These are phyloP conservation scores for Chrysopogon serrulatus DNA, from an alignment of 176 grass and related monocot species.

Conservation along the genomic window DNA sequence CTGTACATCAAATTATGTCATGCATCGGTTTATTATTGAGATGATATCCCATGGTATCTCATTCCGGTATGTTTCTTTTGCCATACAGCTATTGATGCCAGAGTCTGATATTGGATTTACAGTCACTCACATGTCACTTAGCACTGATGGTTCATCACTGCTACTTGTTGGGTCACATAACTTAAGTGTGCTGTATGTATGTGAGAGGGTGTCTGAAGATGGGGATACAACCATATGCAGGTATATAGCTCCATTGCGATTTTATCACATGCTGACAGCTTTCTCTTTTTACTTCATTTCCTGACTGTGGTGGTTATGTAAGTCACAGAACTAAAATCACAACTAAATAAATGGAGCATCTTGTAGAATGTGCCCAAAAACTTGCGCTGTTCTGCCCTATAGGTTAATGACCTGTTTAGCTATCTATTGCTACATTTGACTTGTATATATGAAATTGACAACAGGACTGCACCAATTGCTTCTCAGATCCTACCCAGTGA, in stretches of 20 bases:
- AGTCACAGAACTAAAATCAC: neutral
- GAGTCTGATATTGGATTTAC: slow-evolving; percentile 51
- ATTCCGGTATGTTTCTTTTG: neutral
- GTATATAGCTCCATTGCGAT: slow-evolving; percentile 26
- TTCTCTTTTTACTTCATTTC: neutral
- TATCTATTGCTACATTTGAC: slow-evolving; percentile 16
- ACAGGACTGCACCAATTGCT: slow-evolving; percentile 76
- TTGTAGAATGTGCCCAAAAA: neutral
- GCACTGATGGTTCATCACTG: slow-evolving; percentile 67
- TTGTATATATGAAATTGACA: slow-evolving; percentile 24
- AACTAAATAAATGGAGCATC: neutral
- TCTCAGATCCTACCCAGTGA: slow-evolving; percentile 64
- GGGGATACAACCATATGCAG: slow-evolving; percentile 67
- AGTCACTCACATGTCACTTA: slow-evolving; percentile 62
- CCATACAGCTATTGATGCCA: slow-evolving; percentile 53
- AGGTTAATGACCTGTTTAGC: neutral
- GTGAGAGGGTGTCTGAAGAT: slow-evolving; percentile 68
- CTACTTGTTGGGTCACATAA: slow-evolving; percentile 67
- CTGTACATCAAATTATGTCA: neutral
- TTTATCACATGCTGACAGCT: slow-evolving; percentile 8
- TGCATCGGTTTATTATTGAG: neutral
- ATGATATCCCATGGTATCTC: slow-evolving; percentile 4
- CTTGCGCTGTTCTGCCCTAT: neutral
- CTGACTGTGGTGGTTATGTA: neutral
- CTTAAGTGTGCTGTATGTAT: slow-evolving; percentile 58